Evolutionary conservation across 805 yeast species (phyloP), one percentile per base, ranked within the genome.

Genomic region (Cyberlindnera amylophila): DNA sequence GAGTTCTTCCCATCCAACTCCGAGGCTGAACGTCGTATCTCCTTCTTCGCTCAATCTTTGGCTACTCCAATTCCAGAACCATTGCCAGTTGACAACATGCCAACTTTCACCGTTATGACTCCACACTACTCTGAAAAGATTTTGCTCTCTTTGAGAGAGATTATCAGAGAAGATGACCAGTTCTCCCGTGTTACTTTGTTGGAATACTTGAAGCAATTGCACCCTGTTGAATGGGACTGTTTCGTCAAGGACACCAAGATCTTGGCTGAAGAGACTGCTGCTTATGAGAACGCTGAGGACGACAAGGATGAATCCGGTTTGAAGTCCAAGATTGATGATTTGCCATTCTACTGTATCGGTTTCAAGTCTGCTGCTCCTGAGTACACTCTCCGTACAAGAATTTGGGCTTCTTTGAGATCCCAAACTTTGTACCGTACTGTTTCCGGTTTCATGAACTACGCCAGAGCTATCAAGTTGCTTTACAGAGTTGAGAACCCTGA

Each of bases 11-110:
- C 99, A 56, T 77, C 82, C 60, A 81, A 91, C 67, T 88, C 96
- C 34, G 99, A 93, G 70, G 99, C 99, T 51, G 99, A 95, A 73
- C 90, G 99, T 75, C 93, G 99, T 77, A 90, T 93, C 57, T 87
- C 97, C 46, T 93, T 95, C 85, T 93, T 93, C 72, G 99, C 99
- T 46, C 99, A 93, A 70, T 90, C 98, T 10, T 75, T 93, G 67
- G 95, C 99, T 39, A 93, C 99, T 46, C 99, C 99, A 55, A 90
- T 93, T 58, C 96, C 96, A 50, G 99, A 93, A 71, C 98, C 99
- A 49, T 75, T 93, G 62, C 99, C 99, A 34, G 98, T 95, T 55
- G 99, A 93, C 69, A 91, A 91, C 75, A 93, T 93, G 99, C 99
- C 99, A 52, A 91, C 98, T 11, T 93, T 93, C 67, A 90, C 99